Base-by-base conservation (phyloP, 2,329 filamentous ascomycete species). In the Cladosporium halotolerans region DNA sequence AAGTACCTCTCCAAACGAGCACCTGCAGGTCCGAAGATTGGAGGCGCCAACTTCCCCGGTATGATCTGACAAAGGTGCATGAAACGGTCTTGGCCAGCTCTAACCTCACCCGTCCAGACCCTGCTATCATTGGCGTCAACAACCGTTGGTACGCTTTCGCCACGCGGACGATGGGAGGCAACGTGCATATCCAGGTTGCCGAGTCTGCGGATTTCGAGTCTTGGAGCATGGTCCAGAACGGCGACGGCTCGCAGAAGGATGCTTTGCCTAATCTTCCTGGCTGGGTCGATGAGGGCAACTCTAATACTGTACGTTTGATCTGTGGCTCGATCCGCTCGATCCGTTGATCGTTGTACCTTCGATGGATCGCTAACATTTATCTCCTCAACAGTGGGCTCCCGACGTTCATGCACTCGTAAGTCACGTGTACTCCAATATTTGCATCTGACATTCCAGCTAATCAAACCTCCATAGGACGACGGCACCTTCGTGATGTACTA, bases 271-370 rank as follows among this genome's bases (percentile, higher is more conserved):
- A 69, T 5, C 56, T 77, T 6, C 74, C 75, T 2, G 60, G 69
- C 6, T 85, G 83, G 82, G 78, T 67, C 2, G 55, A 64, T n/a
- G 52, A 78, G 32, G 76, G 72, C 3, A 74, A 75, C 2, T 64
- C 66, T 3, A 74, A 80, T 53, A 79, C 78, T 23, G 85, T 81
- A 81, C 82, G 82, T 0, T 82, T 81, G 8, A 81, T 28, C 23
- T 28, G 23, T 28, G 23, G 23, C 16, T 18, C 16, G 16, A n/a
- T n/a, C n/a, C 19, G 19, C 19, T 23, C 19, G 19, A 71, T 76
- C 8, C 68, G 66, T 49, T 66, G 81, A 63, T 56, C 5, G 7
- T 45, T 48, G 55, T 53, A 14, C 13, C 13, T 14, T 23, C 28
- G 9, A 5, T 18, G 34, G 8, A n/a, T 41, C 18, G 42, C 16